These are phyloP conservation scores for Colletotrichum cordylinicola DNA, from an alignment of 2,329 filamentous ascomycete genomes.

Conservation along the genomic window DNA sequence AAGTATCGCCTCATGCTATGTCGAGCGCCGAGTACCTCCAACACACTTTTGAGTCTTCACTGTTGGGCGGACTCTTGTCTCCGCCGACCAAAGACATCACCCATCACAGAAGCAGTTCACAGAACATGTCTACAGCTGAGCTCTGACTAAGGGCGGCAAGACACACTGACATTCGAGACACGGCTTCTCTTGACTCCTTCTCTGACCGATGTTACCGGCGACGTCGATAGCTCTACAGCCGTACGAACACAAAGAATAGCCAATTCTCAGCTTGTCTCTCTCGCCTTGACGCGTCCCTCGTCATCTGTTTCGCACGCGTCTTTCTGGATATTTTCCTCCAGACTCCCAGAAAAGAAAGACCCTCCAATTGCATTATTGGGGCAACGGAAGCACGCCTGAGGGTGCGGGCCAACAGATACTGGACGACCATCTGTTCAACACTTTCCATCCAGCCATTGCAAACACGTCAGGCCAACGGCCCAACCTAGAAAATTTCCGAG, in stretches of 20 bases:
- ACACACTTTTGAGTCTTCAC: background rate
- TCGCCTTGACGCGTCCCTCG: background rate
- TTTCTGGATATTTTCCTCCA: background rate
- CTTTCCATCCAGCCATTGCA: background rate
- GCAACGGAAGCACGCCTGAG: background rate
- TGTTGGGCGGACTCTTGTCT: background rate
- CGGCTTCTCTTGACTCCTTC: background rate
- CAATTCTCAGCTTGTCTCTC: background rate
- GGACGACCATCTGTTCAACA: background rate
- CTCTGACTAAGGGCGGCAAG: background rate
- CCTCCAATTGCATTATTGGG: background rate
- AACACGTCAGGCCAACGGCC: background rate
- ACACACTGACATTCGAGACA: background rate
- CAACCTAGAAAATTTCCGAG: background rate
- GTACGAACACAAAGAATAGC: constrained; percentile 6
- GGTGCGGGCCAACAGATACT: background rate
- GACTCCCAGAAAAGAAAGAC: background rate
- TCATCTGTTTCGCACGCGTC: background rate
- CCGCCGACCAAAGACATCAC: background rate
- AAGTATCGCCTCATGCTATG: background rate
- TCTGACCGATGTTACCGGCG: background rate
- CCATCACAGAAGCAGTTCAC: background rate
- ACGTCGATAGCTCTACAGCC: background rate
- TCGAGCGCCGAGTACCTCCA: background rate
- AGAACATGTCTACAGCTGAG: background rate